Evolutionary conservation across 306 rosid genomes (phyloP).

Genomic region (Gleditsia sinensis): DNA sequence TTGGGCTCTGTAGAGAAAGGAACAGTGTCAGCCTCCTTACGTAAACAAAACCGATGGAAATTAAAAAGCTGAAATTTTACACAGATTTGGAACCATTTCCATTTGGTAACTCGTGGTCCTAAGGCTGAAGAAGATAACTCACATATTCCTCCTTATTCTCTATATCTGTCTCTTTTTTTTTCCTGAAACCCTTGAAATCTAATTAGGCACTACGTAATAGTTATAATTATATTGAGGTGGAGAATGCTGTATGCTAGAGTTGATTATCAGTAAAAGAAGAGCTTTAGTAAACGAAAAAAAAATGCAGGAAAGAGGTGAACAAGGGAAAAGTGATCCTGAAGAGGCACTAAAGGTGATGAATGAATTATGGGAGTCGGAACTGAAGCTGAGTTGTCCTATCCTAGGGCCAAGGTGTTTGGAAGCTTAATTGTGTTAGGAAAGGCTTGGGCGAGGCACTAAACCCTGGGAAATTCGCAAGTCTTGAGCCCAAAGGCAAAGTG

Average conservation of each 20-base stretch:
- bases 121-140: conserved; percentile 32
- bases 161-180: conserved; percentile 12
- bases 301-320: no score
- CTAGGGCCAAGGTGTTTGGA: conserved; percentile 29
- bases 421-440: no score
- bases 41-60: no score
- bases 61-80: conserved; percentile 38
- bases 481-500: conserved; percentile 21
- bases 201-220: not conserved
- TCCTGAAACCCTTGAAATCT: conserved; percentile 10
- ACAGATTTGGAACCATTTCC: conserved; percentile 46
- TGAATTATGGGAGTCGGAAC: not conserved
- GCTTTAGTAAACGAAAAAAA: no score
- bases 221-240: not conserved
- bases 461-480: no score
- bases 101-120: conserved; percentile 50
- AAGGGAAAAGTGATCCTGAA: no score
- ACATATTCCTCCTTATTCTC: not conserved
- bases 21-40: conserved; percentile 45
- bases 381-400: not conserved
- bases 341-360: conserved; percentile 7
- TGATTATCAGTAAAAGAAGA: no score
- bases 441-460: no score
- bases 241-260: conserved; percentile 10
- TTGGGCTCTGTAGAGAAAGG: conserved; percentile 28